Conservation (phyloP, 2,329 filamentous ascomycete genomes). For the Curvularia hawaiiensis region DNA sequence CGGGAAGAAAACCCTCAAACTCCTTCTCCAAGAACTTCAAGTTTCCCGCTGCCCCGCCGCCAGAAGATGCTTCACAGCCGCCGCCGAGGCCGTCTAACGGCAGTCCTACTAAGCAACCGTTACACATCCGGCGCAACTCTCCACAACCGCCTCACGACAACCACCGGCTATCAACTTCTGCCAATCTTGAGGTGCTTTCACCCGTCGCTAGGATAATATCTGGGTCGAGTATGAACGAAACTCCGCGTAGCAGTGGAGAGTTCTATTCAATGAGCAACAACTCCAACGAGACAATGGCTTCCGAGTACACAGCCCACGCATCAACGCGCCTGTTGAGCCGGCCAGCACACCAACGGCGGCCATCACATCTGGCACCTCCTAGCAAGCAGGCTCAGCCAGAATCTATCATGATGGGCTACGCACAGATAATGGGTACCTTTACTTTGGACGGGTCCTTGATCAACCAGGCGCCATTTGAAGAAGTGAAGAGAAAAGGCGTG, state of each 20-base stretch:
- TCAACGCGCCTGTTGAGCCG: conserved; percentile 56
- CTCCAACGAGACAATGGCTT: conserved; percentile 89
- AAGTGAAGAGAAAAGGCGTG: conserved; percentile 92
- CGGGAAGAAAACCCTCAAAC: conserved; percentile 48
- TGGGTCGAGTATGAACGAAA: conserved; percentile 74
- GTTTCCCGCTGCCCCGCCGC: conserved; percentile 56
- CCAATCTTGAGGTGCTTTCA: conserved; percentile 59
- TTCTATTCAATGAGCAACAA: conserved; percentile 96
- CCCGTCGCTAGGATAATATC: conserved; percentile 74
- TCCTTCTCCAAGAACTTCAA: conserved; percentile 59
- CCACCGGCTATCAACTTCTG: conserved; percentile 47
- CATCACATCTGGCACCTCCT: conserved; percentile 42
- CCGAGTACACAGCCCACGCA: conserved; percentile 71
- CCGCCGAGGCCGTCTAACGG: conserved; percentile 30
- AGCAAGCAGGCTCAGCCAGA: conserved; percentile 62
- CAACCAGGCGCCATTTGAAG: conserved; percentile 88
- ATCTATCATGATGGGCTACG: conserved; percentile 96
- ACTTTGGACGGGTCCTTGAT: conserved; percentile 89
- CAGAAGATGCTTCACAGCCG: conserved; percentile 37
- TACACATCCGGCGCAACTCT: conserved; percentile 36
- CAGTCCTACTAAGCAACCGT: conserved; percentile 46
- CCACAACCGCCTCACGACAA: conserved; percentile 27
- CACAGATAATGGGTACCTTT: conserved; percentile 91
- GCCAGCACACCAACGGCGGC: conserved; percentile 35
- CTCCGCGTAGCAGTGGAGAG: conserved; percentile 88